Evolutionary conservation across 164 flowering plant genomes (phyloP).

Genomic region (Aristolochia contorta): DNA sequence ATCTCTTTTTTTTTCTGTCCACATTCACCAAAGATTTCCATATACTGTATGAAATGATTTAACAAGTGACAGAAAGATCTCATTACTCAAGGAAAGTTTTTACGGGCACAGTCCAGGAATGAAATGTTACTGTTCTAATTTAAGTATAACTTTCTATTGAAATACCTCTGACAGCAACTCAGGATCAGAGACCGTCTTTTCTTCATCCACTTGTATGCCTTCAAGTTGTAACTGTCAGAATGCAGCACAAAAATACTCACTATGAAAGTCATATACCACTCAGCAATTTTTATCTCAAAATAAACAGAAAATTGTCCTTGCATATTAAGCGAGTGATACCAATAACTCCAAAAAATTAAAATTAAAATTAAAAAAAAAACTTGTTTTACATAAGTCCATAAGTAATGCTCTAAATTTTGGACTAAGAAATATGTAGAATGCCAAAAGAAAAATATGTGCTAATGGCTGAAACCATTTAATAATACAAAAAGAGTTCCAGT

Average conservation of each 20-base stretch:
- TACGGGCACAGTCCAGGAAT: too few species aligned
- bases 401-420: neutral
- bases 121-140: too few species aligned
- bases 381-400: neutral
- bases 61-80: too few species aligned
- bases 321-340: neutral
- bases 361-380: neutral
- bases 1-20: too few species aligned
- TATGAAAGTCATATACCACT: neutral
- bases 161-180: conserved; percentile 71
- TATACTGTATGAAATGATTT: too few species aligned
- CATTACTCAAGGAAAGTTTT: too few species aligned
- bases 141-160: neutral
- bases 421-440: neutral
- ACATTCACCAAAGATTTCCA: too few species aligned
- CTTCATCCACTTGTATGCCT: conserved; percentile 72
- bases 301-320: neutral
- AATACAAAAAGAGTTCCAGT: neutral
- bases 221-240: conserved; percentile 52
- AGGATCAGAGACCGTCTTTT: conserved; percentile 67
- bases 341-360: too few species aligned
- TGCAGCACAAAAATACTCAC: neutral
- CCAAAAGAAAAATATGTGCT: neutral
- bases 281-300: conserved; percentile 2
- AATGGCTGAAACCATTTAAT: neutral